Base-by-base conservation (phyloP, 2,329 filamentous ascomycete genomes). In the Xenoacremonium recifei region DNA sequence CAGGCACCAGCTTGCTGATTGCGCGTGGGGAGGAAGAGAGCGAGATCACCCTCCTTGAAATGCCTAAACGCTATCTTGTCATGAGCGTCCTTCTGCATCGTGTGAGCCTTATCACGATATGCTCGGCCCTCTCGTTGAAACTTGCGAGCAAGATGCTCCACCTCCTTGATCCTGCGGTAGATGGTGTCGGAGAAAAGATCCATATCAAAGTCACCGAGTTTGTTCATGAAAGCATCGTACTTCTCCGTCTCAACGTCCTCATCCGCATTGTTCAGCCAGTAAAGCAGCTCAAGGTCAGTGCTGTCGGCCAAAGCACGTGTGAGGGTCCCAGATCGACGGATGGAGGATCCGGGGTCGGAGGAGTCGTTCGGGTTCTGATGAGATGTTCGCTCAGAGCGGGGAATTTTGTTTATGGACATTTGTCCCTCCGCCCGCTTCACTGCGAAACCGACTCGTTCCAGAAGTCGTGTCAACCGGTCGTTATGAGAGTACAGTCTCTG, bases 21-120 rank as follows among this genome's bases (percentile, higher is more conserved):
- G 25, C 92, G 79, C 0, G 93, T 99, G 0, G 93, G 93, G 30
- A 99, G 70, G 70, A 99, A 99, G 3, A 99, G 68, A 11, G 92
- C 93, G 12, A 99, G 76, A 60, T 99, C 93, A 6, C 93, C 92
- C 65, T 96, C 91, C 61, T 96, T 97, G 72, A 99, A 99, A 37
- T 92, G 85, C 47, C 86, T 85, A 63, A 93, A 96, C 3, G 93
- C 91, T 60, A 99, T 96, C 72, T 97, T 97, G 54, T 96, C 89
- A 56, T 96, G 89, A 0, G 89, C 84, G 58, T 97, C 93, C 57
- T 85, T 86, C 51, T 95, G 88, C 34, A 85, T 73, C 12, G 78
- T 72, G 53, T 95, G 87, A 7, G 89, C 86, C 60, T 91, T 91
- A 52, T 97, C 93, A 11, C 92, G 82, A 58, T 96, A 96, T 2